Base-by-base conservation (phyloP, 805 yeast genomes). In the Wickerhamiella galacta region DNA sequence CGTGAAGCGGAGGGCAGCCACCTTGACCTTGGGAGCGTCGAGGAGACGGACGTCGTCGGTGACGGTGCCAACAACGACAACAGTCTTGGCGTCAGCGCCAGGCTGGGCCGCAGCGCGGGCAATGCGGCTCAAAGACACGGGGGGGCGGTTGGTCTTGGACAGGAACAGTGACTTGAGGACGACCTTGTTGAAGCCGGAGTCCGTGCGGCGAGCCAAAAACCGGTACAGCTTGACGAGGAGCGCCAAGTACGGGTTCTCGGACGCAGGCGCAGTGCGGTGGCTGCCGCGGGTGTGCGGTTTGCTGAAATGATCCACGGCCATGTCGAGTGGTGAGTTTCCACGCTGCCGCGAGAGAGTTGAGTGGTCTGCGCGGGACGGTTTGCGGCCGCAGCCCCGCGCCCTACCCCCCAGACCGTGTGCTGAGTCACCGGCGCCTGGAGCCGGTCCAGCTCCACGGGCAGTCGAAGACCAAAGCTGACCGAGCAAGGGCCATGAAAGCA, bases 121-220 rank as follows among this genome's bases (percentile, higher is more conserved):
- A 52, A 90, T 71, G 70, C 93, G 82, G 51, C 94, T 74, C 51
- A 82, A 75, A 53, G 96, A 87, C 46, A 90, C 98, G 47, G 99
- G 98, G 58, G 96, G 99, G 72, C 94, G 82, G 95, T 90, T 90
- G 65, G 75, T 69, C 87, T 90, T 90, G 51, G 96, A 87, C 59
- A 90, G 72, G 82, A 82, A 90, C 66, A 90, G 76, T 60, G 87
- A 70, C 65, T 68, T 82, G 64, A 90, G 78, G 69, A 90, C 65
- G 56, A 85, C 82, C 75, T 80, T 82, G 95, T 90, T 90, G 92
- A 90, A 90, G 66, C 93, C 82, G 42, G 64, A 44, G 64, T 85
- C 95, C 57, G 96, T 87, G 72, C 98, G 95, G 72, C 98, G 95
- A 71, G 96, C 94, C 69, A 90, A 75, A 92, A 82, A 90, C 63